Conservation (phyloP, 2,329 filamentous ascomycete species). For the Aureobasidium sp. region DNA sequence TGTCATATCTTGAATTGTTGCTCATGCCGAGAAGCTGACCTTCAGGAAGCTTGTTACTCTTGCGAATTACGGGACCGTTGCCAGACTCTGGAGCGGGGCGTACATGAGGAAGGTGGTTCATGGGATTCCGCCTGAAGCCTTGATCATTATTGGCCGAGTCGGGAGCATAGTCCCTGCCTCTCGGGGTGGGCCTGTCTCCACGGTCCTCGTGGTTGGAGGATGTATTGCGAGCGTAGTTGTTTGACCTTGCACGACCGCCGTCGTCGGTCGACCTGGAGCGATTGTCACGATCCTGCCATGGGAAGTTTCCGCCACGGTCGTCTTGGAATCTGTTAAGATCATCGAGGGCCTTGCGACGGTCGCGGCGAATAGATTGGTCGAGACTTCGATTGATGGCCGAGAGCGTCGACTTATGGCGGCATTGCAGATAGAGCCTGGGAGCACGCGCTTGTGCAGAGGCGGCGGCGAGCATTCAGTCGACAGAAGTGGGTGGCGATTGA, state of each 20-base stretch:
- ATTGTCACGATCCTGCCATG: background rate
- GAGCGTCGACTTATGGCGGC: conserved; percentile 50
- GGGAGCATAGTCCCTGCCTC: background rate
- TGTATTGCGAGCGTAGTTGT: background rate
- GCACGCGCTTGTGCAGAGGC: conserved; percentile 7
- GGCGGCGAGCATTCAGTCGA: conserved; percentile 11
- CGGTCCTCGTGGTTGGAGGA: background rate
- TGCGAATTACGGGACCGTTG: background rate
- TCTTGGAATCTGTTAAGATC: background rate
- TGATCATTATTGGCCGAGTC: background rate
- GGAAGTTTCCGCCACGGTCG: background rate
- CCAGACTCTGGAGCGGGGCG: background rate
- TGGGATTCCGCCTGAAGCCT: background rate
- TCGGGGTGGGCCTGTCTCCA: background rate
- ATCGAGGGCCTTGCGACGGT: background rate
- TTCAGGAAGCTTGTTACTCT: background rate
- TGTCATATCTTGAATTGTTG: background rate
- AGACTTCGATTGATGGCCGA: conserved; percentile 57
- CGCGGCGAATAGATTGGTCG: background rate
- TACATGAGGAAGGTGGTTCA: background rate
- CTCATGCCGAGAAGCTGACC: background rate
- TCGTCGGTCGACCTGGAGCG: background rate
- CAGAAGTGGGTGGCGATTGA: background rate
- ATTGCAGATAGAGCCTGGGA: conserved; percentile 3
- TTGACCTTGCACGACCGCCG: background rate